Evolutionary conservation across 192 early-diverging fungal species (phyloP), one percentile per base, ranked within the genome.

Genomic region (Phlyctochytrium bullatum): DNA sequence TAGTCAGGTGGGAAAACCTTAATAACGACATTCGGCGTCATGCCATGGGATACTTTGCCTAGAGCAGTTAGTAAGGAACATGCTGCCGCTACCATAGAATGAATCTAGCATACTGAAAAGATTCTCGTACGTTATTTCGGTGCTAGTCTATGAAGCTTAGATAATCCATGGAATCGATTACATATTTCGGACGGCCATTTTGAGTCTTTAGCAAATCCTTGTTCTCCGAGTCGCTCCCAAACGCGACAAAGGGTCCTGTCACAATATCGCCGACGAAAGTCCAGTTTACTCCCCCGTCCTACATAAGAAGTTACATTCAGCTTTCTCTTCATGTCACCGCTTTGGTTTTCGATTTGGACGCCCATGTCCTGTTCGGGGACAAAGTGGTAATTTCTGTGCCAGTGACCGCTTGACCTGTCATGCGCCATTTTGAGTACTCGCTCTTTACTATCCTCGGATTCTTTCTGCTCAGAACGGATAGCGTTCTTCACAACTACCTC

Each of bases 231-330:
- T 84, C 78, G 14, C 68, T 20, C 20, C 84, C 82, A 69, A 72
- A 86, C 12, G 78, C 72, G 28, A 77, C n/a, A 58, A 80, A 87
- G 16, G 86, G 86, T 0, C 86, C 86, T 25, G 73, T 52, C 2
- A 79, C 63, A 16, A 85, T 69, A 58, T 87, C 86, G 36, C 73
- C 71, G 62, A 86, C 86, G 53, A 77, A 77, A 12, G 84, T 83
- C 80, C 81, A 87, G 58, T 87, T 87, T 6, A 59, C 29, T 1
- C 80, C 80, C 40, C 20, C 10, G 6, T 47, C 40, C 40, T 6
- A 14, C 40, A 14, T 47, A 47, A 6, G 20, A 47, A 47, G 6
- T 47, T 14, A 47, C 20, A 47, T 47, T 47, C 6, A 14, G 40
- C 40, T 47, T 47, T 20, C 40, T 47, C 10, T n/a, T n/a, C n/a